Evolutionary conservation across 352 stramenopile genomes (phyloP), one percentile per base, ranked within the genome.

Genomic region (Phytophthora lateralis): DNA sequence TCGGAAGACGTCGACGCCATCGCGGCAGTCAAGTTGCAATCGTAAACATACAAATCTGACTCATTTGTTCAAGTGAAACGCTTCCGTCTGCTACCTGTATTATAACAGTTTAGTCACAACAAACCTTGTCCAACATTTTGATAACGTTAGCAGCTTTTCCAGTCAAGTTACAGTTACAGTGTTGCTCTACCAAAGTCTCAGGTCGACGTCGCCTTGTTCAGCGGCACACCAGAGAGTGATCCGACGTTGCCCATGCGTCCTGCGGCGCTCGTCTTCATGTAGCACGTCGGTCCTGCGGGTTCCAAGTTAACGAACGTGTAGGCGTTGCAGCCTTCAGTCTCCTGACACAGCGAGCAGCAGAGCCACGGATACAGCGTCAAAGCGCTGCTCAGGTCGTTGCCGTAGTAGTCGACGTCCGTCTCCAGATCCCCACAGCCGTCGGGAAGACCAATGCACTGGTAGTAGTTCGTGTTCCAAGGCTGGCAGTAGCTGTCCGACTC

Each of bases 261-360:
- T 6, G 30, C 56, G 11, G 54, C 58, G 27, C 48, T 67, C 9
- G 55, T 76, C 63, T 85, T 85, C 61, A 85, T 56, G 60, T 81
- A 81, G 48, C 76, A 85, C 46, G 66, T 76, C 12, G 70, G 63
- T 14, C 72, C 72, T 1, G 51, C 46, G 0, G 65, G 63, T 10
- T 75, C 67, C 21, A 71, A 35, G n/a, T 85, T 85, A 20, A 79
- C 57, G 24, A 75, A 85, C 34, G 73, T 83, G 53, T 80, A 85
- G n/a, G 49, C 70, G 18, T 63, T 68, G 50, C 76, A 85, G 6
- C 54, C 73, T 2, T 63, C 27, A 0, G 54, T 75, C n/a, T 55
- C n/a, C 41, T 60, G 56, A 17, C 69, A 81, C 35, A 63, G 32
- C 7, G 38, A 63, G 42, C 73, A 83, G 58, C 76, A 83, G 0